Base-by-base conservation (phyloP, 208 protist species). In the Angomonas deanei region DNA sequence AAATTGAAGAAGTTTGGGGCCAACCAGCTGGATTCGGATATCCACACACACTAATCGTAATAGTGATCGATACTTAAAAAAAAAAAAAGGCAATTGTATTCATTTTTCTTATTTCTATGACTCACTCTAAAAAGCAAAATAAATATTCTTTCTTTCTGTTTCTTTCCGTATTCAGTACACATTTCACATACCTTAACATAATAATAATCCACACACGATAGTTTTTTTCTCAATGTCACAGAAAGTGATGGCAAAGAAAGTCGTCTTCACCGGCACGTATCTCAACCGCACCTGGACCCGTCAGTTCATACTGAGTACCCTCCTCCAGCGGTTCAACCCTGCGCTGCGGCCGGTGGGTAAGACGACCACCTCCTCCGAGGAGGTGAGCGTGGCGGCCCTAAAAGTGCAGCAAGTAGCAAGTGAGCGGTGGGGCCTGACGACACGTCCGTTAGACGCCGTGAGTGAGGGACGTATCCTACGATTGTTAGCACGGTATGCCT, bases 11-110 rank as follows among this genome's bases (percentile, higher is more conserved):
- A 70, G 38, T 80, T 92, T 28, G 84, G 87, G 19, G 75, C 64
- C 3, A 89, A 88, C 59, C 83, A 94, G 68, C 70, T 83, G 1
- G 81, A 94, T 64, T 74, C 82, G 3, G 84, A 94, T 46, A 54
- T 84, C 11, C 74, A 86, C 53, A 91, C 87, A 1, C 76, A 92
- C 70, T 92, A 70, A 66, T 39, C 0, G 30, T 21, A 15, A 8
- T 8, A n/a, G 34, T 49, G 24, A 5, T 3, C 4, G n/a, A 3
- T 49, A 19, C 2, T 17, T 15, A 32, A 30, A 32, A 13, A 32
- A 5, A 32, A 56, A 11, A 32, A 10, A 32, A 19, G 19, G 4
- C 24, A 15, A 5, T 21, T 49, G n/a, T 21, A 8, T 42, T 42
- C 15, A 8, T 42, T 42, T 42, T 66, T 23, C 8, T 53, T 42